Evolutionary conservation across 495 filamentous ascomycete genomes (phyloP), one percentile per base, ranked within the genome.

Genomic region (Chaetomium fimeti): DNA sequence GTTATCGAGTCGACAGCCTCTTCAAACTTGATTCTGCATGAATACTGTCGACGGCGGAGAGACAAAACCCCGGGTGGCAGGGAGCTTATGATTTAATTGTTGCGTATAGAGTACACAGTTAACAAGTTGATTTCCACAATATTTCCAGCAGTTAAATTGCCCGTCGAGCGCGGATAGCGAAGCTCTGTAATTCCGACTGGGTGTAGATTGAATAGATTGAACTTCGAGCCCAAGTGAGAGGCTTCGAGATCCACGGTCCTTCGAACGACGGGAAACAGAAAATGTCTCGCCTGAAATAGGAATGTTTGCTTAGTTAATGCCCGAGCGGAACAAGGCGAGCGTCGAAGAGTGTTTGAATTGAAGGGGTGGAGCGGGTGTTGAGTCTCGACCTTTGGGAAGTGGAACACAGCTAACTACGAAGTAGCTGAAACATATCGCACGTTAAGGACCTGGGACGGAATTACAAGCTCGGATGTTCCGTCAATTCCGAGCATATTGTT

Each of bases 241-340:
- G 55, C 18, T 43, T 57, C 55, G 43, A 24, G 40, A 57, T 57
- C n/a, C n/a, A n/a, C 36, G 28, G n/a, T 13, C 25, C 43, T 49
- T 42, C 3, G 11, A 28, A 13, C 3, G 12, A 32, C n/a, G 42
- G 53, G 64, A 68, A 68, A 64, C 57, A 38, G 13, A 18, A 60
- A 60, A 49, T 43, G 61, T 64, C 43, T 68, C 66, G 51, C 25
- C 42, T 24, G 24, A 60, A 61, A 67, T 61, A 57, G 51, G 24
- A 16, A 8, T 40, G 18, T 57, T 53, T 58, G 40, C 25, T 4
- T 24, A 38, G 2, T 4, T 24, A 38, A 6, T 38, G 32, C 45
- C 42, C 49, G 8, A 25, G 24, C 16, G 12, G 22, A 32, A 32
- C 9, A 36, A 49, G 32, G 15, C 57, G 25, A 53, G 54, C 32